Evolutionary conservation across 371 early-diverging fungal species (phyloP).

Genomic region (Mucor racemosus): DNA sequence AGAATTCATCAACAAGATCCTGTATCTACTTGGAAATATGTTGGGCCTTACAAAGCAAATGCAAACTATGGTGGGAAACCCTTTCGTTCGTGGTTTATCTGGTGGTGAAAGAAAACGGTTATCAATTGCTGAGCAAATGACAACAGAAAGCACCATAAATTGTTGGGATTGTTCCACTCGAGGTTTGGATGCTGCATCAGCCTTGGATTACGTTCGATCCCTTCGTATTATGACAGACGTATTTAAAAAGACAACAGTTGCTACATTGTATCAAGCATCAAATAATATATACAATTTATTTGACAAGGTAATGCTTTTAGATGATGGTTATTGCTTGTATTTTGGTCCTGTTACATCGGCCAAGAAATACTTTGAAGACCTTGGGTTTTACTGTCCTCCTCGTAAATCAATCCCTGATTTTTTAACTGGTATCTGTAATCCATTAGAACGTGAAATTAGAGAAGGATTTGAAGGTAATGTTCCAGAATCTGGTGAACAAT

Average conservation of each 20-base stretch:
- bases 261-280: constrained; percentile 69
- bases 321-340: constrained; percentile 75
- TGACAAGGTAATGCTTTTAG: constrained; percentile 74
- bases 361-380: constrained; percentile 67
- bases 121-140: constrained; percentile 84
- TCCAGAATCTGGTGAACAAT: constrained; percentile 50
- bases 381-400: constrained; percentile 73
- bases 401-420: constrained; percentile 80
- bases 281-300: constrained; percentile 76
- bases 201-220: constrained; percentile 76
- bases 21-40: constrained; percentile 66
- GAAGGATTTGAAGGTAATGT: constrained; percentile 58
- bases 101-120: constrained; percentile 90
- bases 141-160: constrained; percentile 70
- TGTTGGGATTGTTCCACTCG: constrained; percentile 89
- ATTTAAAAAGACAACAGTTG: constrained; percentile 66
- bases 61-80: constrained; percentile 83
- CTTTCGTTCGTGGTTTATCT: constrained; percentile 77
- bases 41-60: constrained; percentile 73
- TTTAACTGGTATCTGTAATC: constrained; percentile 73
- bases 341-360: constrained; percentile 69
- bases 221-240: constrained; percentile 70
- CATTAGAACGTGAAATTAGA: constrained; percentile 61
- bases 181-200: constrained; percentile 90
- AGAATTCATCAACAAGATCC: constrained; percentile 47